Evolutionary conservation across 2,329 filamentous ascomycete species (phyloP), one percentile per base, ranked within the genome.

Genomic region (Capronia americana): DNA sequence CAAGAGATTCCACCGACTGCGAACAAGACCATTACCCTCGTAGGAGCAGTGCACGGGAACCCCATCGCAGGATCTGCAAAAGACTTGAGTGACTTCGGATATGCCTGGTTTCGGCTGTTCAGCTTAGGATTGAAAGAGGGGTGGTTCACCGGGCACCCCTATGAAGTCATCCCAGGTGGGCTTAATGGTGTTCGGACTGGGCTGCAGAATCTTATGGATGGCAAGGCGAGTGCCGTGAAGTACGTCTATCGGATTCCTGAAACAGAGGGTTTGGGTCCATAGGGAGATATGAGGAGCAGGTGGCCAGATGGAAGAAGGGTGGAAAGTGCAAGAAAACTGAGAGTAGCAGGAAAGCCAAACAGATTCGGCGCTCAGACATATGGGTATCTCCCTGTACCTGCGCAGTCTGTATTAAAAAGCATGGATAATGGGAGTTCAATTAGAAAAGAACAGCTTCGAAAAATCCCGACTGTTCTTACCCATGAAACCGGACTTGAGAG

Each of bases 211-310:
- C 74, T 91, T 73, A 85, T 83, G 74, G 81, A 80, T 26, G 88
- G 88, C 0, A 87, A 85, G 75, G 87, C 85, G 28, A 88, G 85
- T 71, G 88, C 82, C 1, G 80, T 86, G 0, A 91, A 91, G 77
- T 90, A 88, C 78, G 84, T 90, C 10, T 34, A 32, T 10, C 53
- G 53, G 3, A 55, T 55, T 32, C 28, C 24, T 30, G 53, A 55
- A 23, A 32, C 53, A 11, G 48, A 51, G 48, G 48, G n/a, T 6
- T 51, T 51, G 10, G 14, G 20, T 26, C 38, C 38, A 8, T 8
- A n/a, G 5, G 3, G 14, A n/a, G 38, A n/a, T 44, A 6, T n/a
- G 8, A 44, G 2, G 17, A 44, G 38, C 17, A n/a, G 38, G 38
- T 44, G 38, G 4, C 38, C 6, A 7, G 6, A n/a, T 44, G 12